Base-by-base conservation (phyloP, 768 basidiomycete genomes). In the Tulasnella calospora region DNA sequence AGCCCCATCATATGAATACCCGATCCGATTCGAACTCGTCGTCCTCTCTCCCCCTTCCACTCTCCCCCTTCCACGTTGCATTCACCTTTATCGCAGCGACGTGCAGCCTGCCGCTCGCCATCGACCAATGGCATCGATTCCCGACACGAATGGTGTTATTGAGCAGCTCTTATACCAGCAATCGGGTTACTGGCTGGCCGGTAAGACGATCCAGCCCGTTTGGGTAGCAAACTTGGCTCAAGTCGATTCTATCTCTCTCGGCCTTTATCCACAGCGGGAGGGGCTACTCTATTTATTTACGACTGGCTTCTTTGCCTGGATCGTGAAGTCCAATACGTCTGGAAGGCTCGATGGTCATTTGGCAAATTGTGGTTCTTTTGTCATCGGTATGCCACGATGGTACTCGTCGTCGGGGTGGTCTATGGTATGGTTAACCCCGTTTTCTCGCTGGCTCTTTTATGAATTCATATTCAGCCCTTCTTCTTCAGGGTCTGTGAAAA, bases 371-470 rank as follows among this genome's bases (percentile, higher is more conserved):
- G 27, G 38, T 72, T 72, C 35, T 23, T 72, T 38, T n/a, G 21
- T 38, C 71, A 72, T 46, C 71, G 71, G 35, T 72, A 46, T 46
- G 38, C 71, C 8, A 72, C 41, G 71, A 72, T 72, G 71, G 71
- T 19, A 36, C 71, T 72, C 15, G 44, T 30, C 27, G 8, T 72
- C 71, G 36, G 19, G 21, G 12, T 38, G 8, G 30, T 40, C 21
- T 72, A 72, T 36, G 71, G 71, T 72, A 72, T n/a, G 61, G 27
- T 13, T 13, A 33, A 27, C 2, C 13, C 9, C 27, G 2, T 67
- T 61, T 61, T 6, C 57, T 61, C 57, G 23, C 41, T 38, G 12
- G n/a, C 12, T 9, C 38, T 40, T 46, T 35, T 27, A 4, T 23
- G 36, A 12, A 19, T 27, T 9, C 38, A 2, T 40, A 40, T 41